Evolutionary conservation across 2,329 filamentous ascomycete species (phyloP), one percentile per base, ranked within the genome.

Genomic region (Gremmenia infestans): DNA sequence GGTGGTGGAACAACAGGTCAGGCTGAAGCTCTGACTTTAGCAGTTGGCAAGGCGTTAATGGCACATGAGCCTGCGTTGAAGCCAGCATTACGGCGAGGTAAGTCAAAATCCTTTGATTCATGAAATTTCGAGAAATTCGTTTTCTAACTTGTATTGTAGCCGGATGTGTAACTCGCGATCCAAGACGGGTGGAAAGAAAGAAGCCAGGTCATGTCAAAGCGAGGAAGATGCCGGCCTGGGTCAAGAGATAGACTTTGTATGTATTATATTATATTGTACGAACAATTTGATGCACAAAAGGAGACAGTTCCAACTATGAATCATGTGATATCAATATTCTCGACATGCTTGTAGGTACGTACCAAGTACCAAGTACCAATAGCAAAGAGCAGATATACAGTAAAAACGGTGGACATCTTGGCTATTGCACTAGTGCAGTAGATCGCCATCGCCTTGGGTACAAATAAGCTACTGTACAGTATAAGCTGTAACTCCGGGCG

Each of bases 151-250:
- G 61, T 60, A 56, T 65, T 67, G 55, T 72, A 99, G 94, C 93
- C 71, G 95, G 95, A 61, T 91, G 88, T 73, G 83, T 99, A 62
- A 95, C 92, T 52, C 88, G 93, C 70, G 93, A 99, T 77, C 83
- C 87, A 56, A 91, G 93, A 76, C 86, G 81, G 69, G 95, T 99
- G 65, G 94, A 99, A 77, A 93, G 94, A 73, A 99, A 99, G 86
- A 97, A 99, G 83, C 84, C 91, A 55, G 95, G 94, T 65, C 90
- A 91, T 70, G 75, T 96, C 76, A 99, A 99, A 82, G 93, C 94
- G 56, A 89, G 94, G 76, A 99, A 99, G 85, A 95, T 88, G 85
- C 93, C 93, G 58, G 83, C 94, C 67, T 99, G 95, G 94, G 92
- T 97, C 81, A 97, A 97, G 85, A 68, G 70, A 68, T 72, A 69